Evolutionary conservation across 495 filamentous ascomycete genomes (phyloP), one percentile per base, ranked within the genome.

Genomic region (Trypethelium eluteriae): DNA sequence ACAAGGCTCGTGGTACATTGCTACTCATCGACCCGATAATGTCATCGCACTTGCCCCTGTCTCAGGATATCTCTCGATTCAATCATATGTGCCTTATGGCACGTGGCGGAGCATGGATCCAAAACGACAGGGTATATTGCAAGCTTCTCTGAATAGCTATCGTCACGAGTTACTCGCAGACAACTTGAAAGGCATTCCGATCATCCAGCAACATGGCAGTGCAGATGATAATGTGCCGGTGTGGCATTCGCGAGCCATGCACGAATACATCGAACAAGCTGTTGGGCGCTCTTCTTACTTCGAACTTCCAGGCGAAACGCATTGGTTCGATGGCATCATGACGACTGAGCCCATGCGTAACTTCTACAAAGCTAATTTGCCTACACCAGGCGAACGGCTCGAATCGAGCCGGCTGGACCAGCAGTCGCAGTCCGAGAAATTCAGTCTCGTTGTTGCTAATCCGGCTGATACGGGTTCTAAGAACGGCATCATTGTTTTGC

Each of bases 1-100:
- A 74, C 85, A 86, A 75, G 84, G 85, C 2, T 75, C 78, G 32
- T 86, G 85, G 85, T 84, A 84, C 72, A 73, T 77, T 12, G 72
- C 85, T 53, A 84, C 85, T 2, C 85, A 86, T 75, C 74, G 78
- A 61, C 85, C 81, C 32, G 84, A 86, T 67, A 84, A 81, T 39
- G 73, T 86, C 65, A 73, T 86, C 63, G 84, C 82, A 12, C 83
- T 80, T 62, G 80, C 82, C 46, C 80, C 85, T 50, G 70, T 86
- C 18, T 86, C 84, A 0, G 85, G 81, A 11, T 86, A 86, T 71
- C 78, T 81, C 12, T 86, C 83, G 0, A 85, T 87, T 62, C 81
- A 83, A 74, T 82, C 79, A 50, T 87, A 87, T 70, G 84, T 86
- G n/a, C 79, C 84, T 14, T 86, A 84, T 69, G 74, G 77, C 18